A percentile compares a stretch with the other conserved stretches of the same genome.
Evolutionary conservation across 1,284 basidiomycete species (phyloP).

Genomic region (Polyporus tsugae): DNA sequence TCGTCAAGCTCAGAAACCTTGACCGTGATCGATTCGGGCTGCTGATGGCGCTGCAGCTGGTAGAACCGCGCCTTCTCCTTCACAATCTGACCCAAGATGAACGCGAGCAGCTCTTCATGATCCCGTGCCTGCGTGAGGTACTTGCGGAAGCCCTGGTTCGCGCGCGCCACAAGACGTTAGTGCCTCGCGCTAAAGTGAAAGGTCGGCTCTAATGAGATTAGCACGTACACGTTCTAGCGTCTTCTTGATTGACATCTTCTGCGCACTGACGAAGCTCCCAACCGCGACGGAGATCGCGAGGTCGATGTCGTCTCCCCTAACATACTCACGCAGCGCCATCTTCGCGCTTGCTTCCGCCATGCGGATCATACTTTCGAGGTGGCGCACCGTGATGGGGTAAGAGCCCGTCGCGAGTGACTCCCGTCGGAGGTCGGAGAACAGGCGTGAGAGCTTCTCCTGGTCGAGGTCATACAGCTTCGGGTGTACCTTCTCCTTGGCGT

Average conservation of each 20-base stretch:
- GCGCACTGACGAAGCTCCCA: conserved; percentile 93
- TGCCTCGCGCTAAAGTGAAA: background rate
- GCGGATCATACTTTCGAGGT: conserved; percentile 98
- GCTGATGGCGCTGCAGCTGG: conserved; percentile 78
- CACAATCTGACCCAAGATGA: conserved; percentile 93
- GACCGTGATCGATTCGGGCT: conserved; percentile 79
- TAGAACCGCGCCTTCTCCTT: conserved; percentile 93
- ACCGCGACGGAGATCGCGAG: conserved; percentile 96
- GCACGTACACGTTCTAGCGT: conserved; percentile 88
- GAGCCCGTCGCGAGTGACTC: conserved; percentile 97
- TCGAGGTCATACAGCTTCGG: conserved; percentile 96
- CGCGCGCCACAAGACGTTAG: conserved; percentile 18
- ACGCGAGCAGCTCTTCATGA: conserved; percentile 94
- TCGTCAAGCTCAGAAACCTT: conserved; percentile 85
- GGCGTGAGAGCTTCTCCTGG: conserved; percentile 93
- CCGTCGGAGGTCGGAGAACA: conserved; percentile 96
- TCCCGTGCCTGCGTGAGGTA: conserved; percentile 95
- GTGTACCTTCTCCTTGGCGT: conserved; percentile 91
- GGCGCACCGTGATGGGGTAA: conserved; percentile 97
- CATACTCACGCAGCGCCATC: conserved; percentile 97
- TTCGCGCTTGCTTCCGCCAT: conserved; percentile 99
- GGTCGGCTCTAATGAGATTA: background rate
- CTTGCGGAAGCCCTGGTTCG: conserved; percentile 89
- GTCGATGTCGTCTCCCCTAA: conserved; percentile 96
- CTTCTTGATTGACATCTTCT: conserved; percentile 99